Conservation (phyloP, 495 filamentous ascomycete species). For the Emericellopsis terricola region DNA sequence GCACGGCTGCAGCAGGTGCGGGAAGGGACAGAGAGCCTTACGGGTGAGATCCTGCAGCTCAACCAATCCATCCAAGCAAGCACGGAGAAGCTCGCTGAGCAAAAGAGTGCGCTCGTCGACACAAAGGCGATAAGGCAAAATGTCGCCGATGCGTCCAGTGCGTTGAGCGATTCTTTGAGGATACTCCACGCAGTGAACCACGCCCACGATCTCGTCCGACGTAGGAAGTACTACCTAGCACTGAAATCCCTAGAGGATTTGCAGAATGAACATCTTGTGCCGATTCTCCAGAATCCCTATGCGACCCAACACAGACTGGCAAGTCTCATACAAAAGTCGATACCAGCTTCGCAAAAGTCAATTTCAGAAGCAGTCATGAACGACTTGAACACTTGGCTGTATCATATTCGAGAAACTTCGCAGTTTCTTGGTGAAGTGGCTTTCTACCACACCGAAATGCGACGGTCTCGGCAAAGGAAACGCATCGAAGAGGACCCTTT, state of each 20-base stretch:
- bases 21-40: conserved; percentile 72
- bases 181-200: conserved; percentile 87
- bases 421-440: conserved; percentile 94
- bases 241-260: conserved; percentile 87
- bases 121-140: conserved; percentile 86
- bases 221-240: conserved; percentile 90
- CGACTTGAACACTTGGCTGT: conserved; percentile 96
- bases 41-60: conserved; percentile 77
- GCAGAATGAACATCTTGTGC: conserved; percentile 75
- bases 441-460: conserved; percentile 81
- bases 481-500: conserved; percentile 52
- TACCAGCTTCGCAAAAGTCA: conserved; percentile 78
- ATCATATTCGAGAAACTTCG: conserved; percentile 82
- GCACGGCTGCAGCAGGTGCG: conserved; percentile 81
- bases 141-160: conserved; percentile 81
- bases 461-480: conserved; percentile 69
- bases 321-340: conserved; percentile 85
- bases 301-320: conserved; percentile 90
- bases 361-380: conserved; percentile 95
- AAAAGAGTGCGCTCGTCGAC: conserved; percentile 86
- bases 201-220: conserved; percentile 73
- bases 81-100: conserved; percentile 82
- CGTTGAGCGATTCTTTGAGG: conserved; percentile 77
- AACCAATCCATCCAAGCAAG: conserved; percentile 92
- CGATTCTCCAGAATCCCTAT: conserved; percentile 47